A percentile compares a stretch with the other conserved stretches of the same genome.
Evolutionary conservation across 257 asterid genomes (phyloP).

Genomic region (Capsicum pubescens): DNA sequence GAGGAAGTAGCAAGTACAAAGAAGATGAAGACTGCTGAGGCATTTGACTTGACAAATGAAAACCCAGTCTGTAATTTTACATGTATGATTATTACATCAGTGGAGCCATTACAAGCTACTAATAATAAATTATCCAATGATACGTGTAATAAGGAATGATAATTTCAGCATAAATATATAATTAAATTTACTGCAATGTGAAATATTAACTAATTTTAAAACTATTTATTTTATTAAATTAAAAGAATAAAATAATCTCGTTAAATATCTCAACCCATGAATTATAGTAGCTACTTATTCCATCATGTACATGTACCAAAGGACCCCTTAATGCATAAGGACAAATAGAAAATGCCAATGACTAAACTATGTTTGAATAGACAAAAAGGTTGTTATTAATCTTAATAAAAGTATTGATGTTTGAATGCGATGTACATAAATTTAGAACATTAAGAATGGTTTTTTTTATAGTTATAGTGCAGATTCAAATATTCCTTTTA

Average conservation of each 20-base stretch:
- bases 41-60: slow-evolving; percentile 40
- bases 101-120: neutral
- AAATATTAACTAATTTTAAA: no score
- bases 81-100: neutral
- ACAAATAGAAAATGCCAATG: neutral
- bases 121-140: neutral
- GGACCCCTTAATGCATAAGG: neutral
- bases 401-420: neutral
- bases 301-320: no score
- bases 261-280: no score
- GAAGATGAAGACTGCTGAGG: slow-evolving; percentile 28
- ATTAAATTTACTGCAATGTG: no score
- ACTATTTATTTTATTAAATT: no score
- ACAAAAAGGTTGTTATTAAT: neutral
- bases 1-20: slow-evolving; percentile 11
- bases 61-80: slow-evolving; percentile 18
- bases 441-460: neutral
- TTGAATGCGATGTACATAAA: neutral
- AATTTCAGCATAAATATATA: no score
- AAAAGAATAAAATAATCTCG: no score
- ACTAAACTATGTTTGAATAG: neutral
- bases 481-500: neutral
- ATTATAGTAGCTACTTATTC: no score
- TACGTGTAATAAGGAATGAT: no score
- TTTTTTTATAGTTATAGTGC: neutral